Conservation (phyloP, 768 basidiomycete genomes). For the Cantharellus cinnabarinus region DNA sequence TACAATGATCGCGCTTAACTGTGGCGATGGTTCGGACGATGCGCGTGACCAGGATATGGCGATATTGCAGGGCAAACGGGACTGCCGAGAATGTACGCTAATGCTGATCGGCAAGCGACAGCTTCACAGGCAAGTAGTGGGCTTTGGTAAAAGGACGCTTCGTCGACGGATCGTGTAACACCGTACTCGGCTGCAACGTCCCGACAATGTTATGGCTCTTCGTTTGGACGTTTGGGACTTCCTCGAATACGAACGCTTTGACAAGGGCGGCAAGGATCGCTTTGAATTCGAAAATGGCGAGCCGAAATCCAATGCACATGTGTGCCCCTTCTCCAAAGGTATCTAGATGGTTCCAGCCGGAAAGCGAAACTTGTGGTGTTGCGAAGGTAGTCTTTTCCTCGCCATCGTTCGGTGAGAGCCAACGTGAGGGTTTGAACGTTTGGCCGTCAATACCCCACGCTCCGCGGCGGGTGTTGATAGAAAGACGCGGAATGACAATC, state of each 20-base stretch:
- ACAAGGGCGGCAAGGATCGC: not conserved
- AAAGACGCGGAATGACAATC: slow-evolving; percentile 18
- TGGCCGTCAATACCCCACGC: slow-evolving; percentile 22
- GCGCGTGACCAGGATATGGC: no score
- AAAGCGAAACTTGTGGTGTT: slow-evolving; percentile 15
- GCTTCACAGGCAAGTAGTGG: no score
- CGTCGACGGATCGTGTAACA: no score
- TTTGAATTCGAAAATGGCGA: not conserved
- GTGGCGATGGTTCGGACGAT: no score
- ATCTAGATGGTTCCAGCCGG: slow-evolving; percentile 20
- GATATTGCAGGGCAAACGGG: no score
- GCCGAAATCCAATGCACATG: slow-evolving; percentile 22
- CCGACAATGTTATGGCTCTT: no score
- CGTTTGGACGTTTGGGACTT: no score
- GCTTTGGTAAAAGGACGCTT: no score
- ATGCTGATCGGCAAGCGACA: no score
- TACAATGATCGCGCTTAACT: no score
- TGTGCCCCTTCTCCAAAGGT: slow-evolving; percentile 26
- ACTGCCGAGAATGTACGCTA: no score
- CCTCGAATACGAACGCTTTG: not conserved
- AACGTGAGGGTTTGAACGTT: slow-evolving; percentile 22
- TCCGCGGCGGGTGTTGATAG: slow-evolving; percentile 17
- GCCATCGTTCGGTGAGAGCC: slow-evolving; percentile 10
- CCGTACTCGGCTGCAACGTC: no score
- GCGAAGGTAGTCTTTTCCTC: not conserved